A percentile compares a stretch with the other conserved stretches of the same genome.
Evolutionary conservation across 192 early-diverging fungal genomes (phyloP).

Genomic region (Umbelopsis ramanniana): DNA sequence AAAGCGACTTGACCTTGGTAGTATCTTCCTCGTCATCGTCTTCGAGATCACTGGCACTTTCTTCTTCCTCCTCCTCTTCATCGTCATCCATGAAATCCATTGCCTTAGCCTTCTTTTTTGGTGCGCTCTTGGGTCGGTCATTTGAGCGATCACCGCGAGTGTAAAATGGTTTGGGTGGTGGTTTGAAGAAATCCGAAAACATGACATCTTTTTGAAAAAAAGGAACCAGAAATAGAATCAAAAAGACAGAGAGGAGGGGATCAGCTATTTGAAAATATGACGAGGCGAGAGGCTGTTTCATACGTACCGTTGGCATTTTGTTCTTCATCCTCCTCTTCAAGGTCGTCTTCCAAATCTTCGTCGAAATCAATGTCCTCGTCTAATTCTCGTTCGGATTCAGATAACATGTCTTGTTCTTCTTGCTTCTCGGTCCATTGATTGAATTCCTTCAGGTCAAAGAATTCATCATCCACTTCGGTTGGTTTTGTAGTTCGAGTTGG

Average conservation of each 20-base stretch:
- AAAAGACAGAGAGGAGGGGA: too few species aligned
- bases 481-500: constrained; percentile 32
- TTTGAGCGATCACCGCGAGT: constrained; percentile 45
- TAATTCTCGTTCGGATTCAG: constrained; percentile 55
- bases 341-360: constrained; percentile 65
- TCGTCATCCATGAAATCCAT: constrained; percentile 24
- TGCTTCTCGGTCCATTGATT: constrained; percentile 74
- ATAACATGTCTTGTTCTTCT: constrained; percentile 62
- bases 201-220: constrained; percentile 78
- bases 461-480: constrained; percentile 89
- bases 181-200: constrained; percentile 87
- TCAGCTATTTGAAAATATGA: neutral
- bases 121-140: constrained; percentile 35
- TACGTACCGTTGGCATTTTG: constrained; percentile 64
- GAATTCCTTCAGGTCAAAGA: constrained; percentile 93
- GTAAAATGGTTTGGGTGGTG: constrained; percentile 52
- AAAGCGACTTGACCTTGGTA: constrained; percentile 51
- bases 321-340: constrained; percentile 65
- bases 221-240: neutral
- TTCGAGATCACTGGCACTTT: constrained; percentile 35
- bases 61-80: constrained; percentile 50
- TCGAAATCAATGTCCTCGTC: constrained; percentile 68
- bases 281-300: constrained; percentile 8
- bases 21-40: constrained; percentile 51
- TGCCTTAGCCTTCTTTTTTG: constrained; percentile 46